Conservation (phyloP, 148 eudicot species). For the Chenopodium quinoa region DNA sequence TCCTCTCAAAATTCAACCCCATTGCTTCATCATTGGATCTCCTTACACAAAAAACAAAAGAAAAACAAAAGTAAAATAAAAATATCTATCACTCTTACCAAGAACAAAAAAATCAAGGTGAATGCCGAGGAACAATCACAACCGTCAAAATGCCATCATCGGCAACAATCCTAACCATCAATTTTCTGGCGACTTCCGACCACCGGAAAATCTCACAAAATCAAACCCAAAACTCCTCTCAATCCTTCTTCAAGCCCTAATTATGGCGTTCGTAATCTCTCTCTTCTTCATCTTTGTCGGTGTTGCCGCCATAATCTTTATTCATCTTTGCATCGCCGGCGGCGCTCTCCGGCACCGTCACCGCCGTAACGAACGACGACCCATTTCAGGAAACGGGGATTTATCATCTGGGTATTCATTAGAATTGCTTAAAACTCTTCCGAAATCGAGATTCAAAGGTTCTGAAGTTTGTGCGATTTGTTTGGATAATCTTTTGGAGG, state of each 20-base stretch:
- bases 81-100: too few relatives aligned
- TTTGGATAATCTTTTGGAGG: slow-evolving; percentile 46
- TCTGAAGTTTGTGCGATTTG: slow-evolving; percentile 56
- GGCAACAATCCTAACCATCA: background rate
- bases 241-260: slow-evolving; percentile 32
- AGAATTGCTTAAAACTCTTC: slow-evolving; percentile 29
- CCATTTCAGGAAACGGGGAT: slow-evolving; percentile 4
- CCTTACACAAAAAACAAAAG: background rate
- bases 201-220: slow-evolving; percentile 20
- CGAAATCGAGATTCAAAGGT: slow-evolving; percentile 20
- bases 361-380: slow-evolving; percentile 23
- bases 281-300: slow-evolving; percentile 35
- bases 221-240: slow-evolving; percentile 32
- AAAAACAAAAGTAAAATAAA: background rate
- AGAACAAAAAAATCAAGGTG: background rate
- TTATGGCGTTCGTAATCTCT: slow-evolving; percentile 33
- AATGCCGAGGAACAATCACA: slow-evolving; percentile 34
- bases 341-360: slow-evolving; percentile 35
- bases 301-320: slow-evolving; percentile 34
- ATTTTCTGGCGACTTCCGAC: background rate
- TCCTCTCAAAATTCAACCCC: background rate
- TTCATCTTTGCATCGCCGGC: slow-evolving; percentile 39
- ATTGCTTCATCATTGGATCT: background rate
- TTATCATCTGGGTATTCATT: slow-evolving; percentile 24
- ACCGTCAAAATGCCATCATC: slow-evolving; percentile 12